These are phyloP conservation scores for Hyparrhenia diplandra DNA, from an alignment of 176 grass and related monocot genomes.

Conservation along the genomic window DNA sequence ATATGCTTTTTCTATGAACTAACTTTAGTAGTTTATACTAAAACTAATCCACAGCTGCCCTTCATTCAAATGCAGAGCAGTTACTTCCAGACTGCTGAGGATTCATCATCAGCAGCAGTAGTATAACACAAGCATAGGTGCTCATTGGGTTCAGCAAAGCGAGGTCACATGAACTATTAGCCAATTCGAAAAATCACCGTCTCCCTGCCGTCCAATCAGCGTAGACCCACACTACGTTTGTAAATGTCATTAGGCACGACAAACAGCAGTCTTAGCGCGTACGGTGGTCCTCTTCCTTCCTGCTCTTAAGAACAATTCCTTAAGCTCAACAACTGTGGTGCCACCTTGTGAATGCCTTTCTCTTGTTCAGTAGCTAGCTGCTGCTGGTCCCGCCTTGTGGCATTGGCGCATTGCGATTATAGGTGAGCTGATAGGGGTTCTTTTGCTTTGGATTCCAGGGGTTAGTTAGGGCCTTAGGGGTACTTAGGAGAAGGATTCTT, in stretches of 20 bases:
- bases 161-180: conserved; percentile 3
- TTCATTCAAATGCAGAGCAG: conserved; percentile 3
- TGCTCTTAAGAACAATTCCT: conserved; percentile 1
- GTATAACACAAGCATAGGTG: not conserved
- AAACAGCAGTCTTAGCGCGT: conserved; percentile 12
- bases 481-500: no score
- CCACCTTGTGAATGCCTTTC: not conserved
- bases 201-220: not conserved
- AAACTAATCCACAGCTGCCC: not conserved
- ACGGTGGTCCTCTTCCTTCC: not conserved
- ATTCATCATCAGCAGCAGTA: not conserved
- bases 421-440: not conserved
- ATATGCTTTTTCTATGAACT: not conserved
- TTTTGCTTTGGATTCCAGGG: conserved; percentile 33
- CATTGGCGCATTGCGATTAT: not conserved
- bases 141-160: conserved; percentile 3
- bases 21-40: not conserved
- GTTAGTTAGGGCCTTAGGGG: no score
- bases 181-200: not conserved
- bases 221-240: not conserved
- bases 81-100: not conserved
- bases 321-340: not conserved
- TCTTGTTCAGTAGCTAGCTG: conserved; percentile 21
- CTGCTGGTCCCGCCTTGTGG: not conserved
- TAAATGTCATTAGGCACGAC: conserved; percentile 21